These are phyloP conservation scores for Lactifluus pinguis DNA, from an alignment of 768 basidiomycete species.

Conservation along the genomic window DNA sequence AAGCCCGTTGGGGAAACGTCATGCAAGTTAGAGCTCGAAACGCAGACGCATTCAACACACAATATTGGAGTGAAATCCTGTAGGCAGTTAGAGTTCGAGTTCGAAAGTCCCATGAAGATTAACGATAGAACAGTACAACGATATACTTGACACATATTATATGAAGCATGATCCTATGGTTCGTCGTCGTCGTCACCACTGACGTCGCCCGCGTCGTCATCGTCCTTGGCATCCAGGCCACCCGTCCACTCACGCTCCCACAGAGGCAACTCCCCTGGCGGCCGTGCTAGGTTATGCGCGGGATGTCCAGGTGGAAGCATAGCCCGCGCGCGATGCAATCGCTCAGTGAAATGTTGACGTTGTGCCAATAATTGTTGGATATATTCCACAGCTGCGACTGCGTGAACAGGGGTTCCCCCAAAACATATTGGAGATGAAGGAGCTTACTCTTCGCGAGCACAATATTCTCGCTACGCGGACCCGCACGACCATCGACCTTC, in stretches of 20 bases:
- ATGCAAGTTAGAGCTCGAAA: not conserved
- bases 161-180: constrained; percentile 13
- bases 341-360: constrained; percentile 45
- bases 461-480: constrained; percentile 85
- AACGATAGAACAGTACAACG: constrained; percentile 16
- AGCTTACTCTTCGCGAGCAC: constrained; percentile 79
- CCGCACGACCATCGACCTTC: constrained; percentile 74
- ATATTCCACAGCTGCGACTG: constrained; percentile 70
- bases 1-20: not conserved
- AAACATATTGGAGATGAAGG: constrained; percentile 5
- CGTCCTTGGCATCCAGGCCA: constrained; percentile 35
- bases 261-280: constrained; percentile 31
- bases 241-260: constrained; percentile 88
- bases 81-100: not conserved
- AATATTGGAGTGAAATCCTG: not conserved
- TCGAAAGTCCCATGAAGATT: constrained; percentile 9
- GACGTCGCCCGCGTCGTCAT: constrained; percentile 14
- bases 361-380: constrained; percentile 57
- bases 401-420: constrained; percentile 6
- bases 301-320: constrained; percentile 55
- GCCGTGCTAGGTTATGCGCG: constrained; percentile 30
- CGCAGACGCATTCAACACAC: not conserved
- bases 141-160: constrained; percentile 18
- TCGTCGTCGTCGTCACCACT: constrained; percentile 20
- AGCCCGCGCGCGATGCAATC: constrained; percentile 51